Evolutionary conservation across 306 rosid species (phyloP), one percentile per base, ranked within the genome.

Genomic region (Echinosophora koreensis): DNA sequence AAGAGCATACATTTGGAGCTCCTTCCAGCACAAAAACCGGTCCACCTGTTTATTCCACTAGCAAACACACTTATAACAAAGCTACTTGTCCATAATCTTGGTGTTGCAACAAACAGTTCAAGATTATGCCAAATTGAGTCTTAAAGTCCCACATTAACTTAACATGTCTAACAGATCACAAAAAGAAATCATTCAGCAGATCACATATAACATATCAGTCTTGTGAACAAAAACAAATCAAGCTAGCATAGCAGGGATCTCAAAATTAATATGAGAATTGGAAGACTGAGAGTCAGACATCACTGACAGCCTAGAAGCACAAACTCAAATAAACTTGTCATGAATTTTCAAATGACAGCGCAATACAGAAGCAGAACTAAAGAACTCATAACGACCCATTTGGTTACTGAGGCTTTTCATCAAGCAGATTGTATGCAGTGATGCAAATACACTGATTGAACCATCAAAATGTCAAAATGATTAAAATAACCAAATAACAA

Each of bases 321-420:
- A 27, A 11, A 60, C 11, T 60, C 17, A 60, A 32, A 6, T 5
- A 8, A 34, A 56, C n/a, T 27, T 8, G 22, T 9, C 35, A 56
- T 56, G 62, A 56, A n/a, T 60, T 60, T 4, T 35, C 63, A 57
- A 57, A 34, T 27, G 8, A 22, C 34, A 57, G 37, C 3, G 35
- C 63, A 57, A 57, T 57, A 35, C 63, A 57, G 63, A 2, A 27
- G 63, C 35, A 57, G 63, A 10, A 60, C 66, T 34, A 60, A 60
- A 8, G 41, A 4, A 60, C 35, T 14, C 16, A 13, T 12, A 30
- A 59, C 13, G 15, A 59, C 66, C 1, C 44, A 22, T 32, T 13
- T 34, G 18, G 18, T 59, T 60, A 13, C 5, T 30, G 44, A 34
- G 44, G 66, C 66, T 5, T 34, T 60, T 32, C 44, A 60, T 32